Evolutionary conservation across 2,329 filamentous ascomycete genomes (phyloP).

Genomic region (Elsinoe perseae): DNA sequence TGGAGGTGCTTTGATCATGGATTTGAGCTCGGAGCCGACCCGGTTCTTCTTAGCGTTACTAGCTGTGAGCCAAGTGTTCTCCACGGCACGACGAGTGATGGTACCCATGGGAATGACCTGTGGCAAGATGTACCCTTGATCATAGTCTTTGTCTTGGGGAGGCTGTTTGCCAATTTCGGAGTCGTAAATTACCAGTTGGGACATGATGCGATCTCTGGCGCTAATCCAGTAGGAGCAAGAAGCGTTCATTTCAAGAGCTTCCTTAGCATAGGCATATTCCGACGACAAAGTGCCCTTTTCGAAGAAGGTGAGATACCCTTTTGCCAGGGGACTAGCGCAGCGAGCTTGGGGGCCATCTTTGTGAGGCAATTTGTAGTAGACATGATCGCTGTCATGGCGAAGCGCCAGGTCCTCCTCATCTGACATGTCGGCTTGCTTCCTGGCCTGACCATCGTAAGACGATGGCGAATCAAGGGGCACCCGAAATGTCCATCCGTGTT

Average conservation of each 20-base stretch:
- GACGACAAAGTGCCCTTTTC: conserved; percentile 83
- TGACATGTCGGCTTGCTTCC: conserved; percentile 66
- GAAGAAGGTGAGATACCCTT: conserved; percentile 83
- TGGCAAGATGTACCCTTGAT: conserved; percentile 74
- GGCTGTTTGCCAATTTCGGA: conserved; percentile 41
- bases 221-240: conserved; percentile 99
- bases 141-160: conserved; percentile 22
- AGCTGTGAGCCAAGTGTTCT: conserved; percentile 97
- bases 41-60: conserved; percentile 95
- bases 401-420: conserved; percentile 63
- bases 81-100: conserved; percentile 85
- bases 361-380: conserved; percentile 91
- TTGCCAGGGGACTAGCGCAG: conserved; percentile 82
- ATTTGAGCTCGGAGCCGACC: conserved; percentile 92
- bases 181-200: conserved; percentile 90
- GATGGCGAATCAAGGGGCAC: conserved; percentile 56
- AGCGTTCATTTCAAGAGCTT: conserved; percentile 95
- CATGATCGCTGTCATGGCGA: conserved; percentile 55
- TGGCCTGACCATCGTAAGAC: conserved; percentile 62
- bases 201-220: conserved; percentile 82
- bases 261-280: conserved; percentile 82
- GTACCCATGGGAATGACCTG: conserved; percentile 98
- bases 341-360: conserved; percentile 84
- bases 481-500: conserved; percentile 85
- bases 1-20: conserved; percentile 85